Percentiles rank a stretch among this genome's conserved stretches.
Evolutionary conservation across 2,329 filamentous ascomycete species (phyloP).

Genomic region (Cercospora janseana): DNA sequence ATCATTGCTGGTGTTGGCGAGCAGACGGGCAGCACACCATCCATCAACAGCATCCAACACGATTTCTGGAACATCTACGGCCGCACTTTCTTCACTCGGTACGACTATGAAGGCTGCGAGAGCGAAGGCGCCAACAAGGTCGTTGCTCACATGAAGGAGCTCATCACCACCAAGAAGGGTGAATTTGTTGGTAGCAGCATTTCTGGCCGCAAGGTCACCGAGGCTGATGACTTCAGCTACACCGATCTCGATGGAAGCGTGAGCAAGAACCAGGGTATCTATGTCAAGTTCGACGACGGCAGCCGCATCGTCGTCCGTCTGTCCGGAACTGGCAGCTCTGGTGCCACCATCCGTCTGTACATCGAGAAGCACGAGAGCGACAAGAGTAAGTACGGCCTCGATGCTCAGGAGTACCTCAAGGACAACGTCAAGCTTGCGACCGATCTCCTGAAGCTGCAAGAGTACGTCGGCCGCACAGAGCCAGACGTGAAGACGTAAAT

Average conservation of each 20-base stretch:
- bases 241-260: slow-evolving; percentile 97
- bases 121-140: slow-evolving; percentile 88
- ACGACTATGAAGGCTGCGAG: slow-evolving; percentile 96
- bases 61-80: slow-evolving; percentile 97
- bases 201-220: slow-evolving; percentile 75
- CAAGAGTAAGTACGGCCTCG: slow-evolving; percentile 69
- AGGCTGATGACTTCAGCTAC: slow-evolving; percentile 96
- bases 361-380: slow-evolving; percentile 93
- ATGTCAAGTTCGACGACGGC: slow-evolving; percentile 88
- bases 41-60: slow-evolving; percentile 92
- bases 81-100: slow-evolving; percentile 97
- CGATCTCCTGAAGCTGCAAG: slow-evolving; percentile 84
- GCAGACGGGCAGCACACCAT: slow-evolving; percentile 75
- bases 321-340: slow-evolving; percentile 90
- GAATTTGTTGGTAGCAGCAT: slow-evolving; percentile 84
- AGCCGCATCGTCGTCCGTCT: slow-evolving; percentile 93
- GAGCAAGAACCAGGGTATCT: slow-evolving; percentile 92
- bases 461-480: slow-evolving; percentile 87
- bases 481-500: slow-evolving; percentile 91
- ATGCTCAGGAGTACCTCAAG: slow-evolving; percentile 91
- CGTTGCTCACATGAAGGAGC: slow-evolving; percentile 72
- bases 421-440: slow-evolving; percentile 84
- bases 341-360: slow-evolving; percentile 94
- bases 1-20: slow-evolving; percentile 93
- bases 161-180: slow-evolving; percentile 66